Percentiles rank a stretch among this genome's conserved stretches.
Evolutionary conservation across 345 rosid species (phyloP).

Genomic region (Euphorbia peplus): DNA sequence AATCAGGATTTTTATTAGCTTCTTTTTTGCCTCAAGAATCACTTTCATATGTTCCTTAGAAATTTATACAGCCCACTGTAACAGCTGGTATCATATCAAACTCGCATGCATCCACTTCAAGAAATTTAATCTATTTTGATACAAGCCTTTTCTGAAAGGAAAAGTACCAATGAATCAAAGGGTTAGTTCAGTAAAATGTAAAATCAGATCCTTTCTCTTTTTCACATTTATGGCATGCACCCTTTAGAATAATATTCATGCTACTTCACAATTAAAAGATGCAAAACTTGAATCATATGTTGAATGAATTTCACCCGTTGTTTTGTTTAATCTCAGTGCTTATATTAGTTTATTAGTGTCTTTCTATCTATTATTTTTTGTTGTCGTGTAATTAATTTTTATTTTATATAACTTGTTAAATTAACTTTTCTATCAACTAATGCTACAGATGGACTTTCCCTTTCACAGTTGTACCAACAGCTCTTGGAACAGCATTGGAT

Average conservation of each 20-base stretch:
- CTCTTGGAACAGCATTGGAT: slow-evolving; percentile 97
- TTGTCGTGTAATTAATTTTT: not conserved
- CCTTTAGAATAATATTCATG: not conserved
- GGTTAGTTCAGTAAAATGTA: not conserved
- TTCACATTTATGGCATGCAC: not conserved
- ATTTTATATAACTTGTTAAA: slow-evolving; percentile 26
- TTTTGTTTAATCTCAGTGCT: not conserved
- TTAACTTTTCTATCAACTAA: slow-evolving; percentile 66
- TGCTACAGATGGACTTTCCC: slow-evolving; percentile 81
- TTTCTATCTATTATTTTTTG: not conserved
- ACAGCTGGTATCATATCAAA: not conserved
- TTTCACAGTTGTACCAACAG: slow-evolving; percentile 98
- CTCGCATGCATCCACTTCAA: not conserved
- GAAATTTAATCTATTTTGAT: not conserved
- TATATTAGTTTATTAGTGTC: not conserved
- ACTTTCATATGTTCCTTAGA: not conserved
- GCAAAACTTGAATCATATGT: not conserved
- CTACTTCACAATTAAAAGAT: not conserved
- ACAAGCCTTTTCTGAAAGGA: not conserved
- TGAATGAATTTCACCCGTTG: not conserved
- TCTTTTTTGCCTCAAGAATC: not conserved
- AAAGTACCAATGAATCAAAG: not conserved
- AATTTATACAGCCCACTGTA: not conserved
- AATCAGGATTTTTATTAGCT: not conserved
- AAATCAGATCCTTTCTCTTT: not conserved